These are phyloP conservation scores for Hyaloscypha bicolor DNA, from an alignment of 495 filamentous ascomycete species.

Conservation along the genomic window DNA sequence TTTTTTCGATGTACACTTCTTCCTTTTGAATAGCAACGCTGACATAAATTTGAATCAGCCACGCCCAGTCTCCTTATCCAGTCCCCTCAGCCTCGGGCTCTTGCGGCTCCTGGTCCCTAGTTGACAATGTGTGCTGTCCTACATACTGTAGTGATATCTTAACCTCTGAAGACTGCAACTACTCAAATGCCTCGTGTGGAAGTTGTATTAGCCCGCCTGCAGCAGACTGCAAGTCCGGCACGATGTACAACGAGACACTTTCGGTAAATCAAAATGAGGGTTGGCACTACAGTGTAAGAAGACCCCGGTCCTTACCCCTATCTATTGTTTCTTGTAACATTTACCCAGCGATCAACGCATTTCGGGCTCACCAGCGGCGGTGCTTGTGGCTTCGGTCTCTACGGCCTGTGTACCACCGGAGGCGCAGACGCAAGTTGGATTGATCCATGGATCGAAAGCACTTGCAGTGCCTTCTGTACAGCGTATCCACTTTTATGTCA, in stretches of 20 bases:
- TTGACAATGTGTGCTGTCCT: constrained; percentile 25
- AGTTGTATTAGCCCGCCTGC: constrained; percentile 12
- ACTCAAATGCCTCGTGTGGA: background rate
- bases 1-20: no score
- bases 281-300: constrained; percentile 23
- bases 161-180: constrained; percentile 16
- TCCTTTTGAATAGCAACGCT: background rate
- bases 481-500: constrained; percentile 20
- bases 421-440: constrained; percentile 18
- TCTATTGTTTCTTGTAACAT: background rate
- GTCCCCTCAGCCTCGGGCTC: background rate
- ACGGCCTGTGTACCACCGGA: constrained; percentile 18
- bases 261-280: constrained; percentile 9
- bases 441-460: constrained; percentile 19
- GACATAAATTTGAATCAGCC: background rate
- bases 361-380: constrained; percentile 21
- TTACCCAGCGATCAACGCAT: constrained; percentile 21
- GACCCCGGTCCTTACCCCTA: no score
- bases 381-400: constrained; percentile 24
- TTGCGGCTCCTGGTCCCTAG: constrained; percentile 18
- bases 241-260: constrained; percentile 16
- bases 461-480: constrained; percentile 22
- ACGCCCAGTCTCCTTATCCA: constrained; percentile 21
- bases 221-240: constrained; percentile 16
- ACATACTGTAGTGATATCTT: constrained; percentile 8